A percentile compares a stretch with the other conserved stretches of the same genome.
phyloP scores from a whole-genome alignment of 805 yeast species.

The Trichomonascus vanleenenianus region DNA sequence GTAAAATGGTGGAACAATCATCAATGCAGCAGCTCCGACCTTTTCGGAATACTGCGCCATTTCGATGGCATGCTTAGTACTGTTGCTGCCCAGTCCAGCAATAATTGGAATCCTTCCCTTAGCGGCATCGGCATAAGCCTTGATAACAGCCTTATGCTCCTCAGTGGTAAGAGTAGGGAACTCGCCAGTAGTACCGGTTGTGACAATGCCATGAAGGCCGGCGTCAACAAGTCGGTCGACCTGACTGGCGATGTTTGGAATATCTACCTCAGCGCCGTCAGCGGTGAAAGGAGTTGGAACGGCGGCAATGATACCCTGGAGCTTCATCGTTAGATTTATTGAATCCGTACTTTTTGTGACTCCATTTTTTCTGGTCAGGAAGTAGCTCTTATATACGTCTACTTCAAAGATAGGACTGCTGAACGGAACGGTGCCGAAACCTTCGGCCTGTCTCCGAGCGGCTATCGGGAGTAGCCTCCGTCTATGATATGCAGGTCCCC shows the following conservation, averaged over 20 bases:
- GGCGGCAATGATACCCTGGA: slow-evolving; percentile 5
- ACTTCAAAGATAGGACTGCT: too few species aligned
- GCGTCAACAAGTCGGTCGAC: slow-evolving; percentile 4
- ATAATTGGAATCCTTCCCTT: slow-evolving; percentile 1
- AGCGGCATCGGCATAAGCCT: slow-evolving; percentile 3
- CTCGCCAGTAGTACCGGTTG: slow-evolving; percentile 5
- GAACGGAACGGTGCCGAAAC: too few species aligned
- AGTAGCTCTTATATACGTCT: too few species aligned
- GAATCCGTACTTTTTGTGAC: too few species aligned
- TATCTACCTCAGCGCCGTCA: not conserved
- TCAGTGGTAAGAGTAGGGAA: slow-evolving; percentile 3
- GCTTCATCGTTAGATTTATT: not conserved
- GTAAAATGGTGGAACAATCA: slow-evolving; percentile 6
- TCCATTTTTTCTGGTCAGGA: too few species aligned
- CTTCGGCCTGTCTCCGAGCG: too few species aligned
- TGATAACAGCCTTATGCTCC: slow-evolving; percentile 2
- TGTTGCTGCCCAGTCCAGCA: slow-evolving; percentile 5
- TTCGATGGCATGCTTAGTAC: slow-evolving; percentile 3
- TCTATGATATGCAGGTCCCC: too few species aligned
- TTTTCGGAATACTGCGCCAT: slow-evolving; percentile 3
- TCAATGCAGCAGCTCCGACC: slow-evolving; percentile 2
- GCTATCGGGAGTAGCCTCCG: too few species aligned
- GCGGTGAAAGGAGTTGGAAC: slow-evolving; percentile 6
- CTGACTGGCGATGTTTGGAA: not conserved
- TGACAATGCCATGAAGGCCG: slow-evolving; percentile 4